Evolutionary conservation across 768 basidiomycete genomes (phyloP), one percentile per base, ranked within the genome.

Genomic region (Dendrothele bispora): DNA sequence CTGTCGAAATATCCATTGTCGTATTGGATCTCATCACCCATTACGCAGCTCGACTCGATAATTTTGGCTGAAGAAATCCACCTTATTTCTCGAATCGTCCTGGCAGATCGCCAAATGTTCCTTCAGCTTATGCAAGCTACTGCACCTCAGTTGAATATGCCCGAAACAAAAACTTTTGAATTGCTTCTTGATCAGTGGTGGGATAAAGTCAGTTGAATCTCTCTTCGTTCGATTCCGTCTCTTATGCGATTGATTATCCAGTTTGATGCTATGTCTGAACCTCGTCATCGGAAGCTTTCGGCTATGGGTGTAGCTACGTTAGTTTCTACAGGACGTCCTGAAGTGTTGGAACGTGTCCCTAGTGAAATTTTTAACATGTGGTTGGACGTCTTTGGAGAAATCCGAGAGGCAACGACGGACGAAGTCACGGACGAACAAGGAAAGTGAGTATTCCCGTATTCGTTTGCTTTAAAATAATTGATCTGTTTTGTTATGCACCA

Each of bases 221-320:
- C 22, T 1, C 17, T n/a, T 26, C 35, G 17, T 5, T 39, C 10
- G 10, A 22, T 7, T 44, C n/a, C 39, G 38, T 24, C 37, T 39
- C 10, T 47, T 43, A 20, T 20, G 34, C 20, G 39, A 30, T 37
- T 50, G 10, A 46, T 42, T 43, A 48, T 39, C 2, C 56, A 95
- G 93, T 91, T 94, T 61, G 93, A 95, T 64, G 88, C 85, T 60
- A 88, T 94, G 83, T 87, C 88, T 14, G 89, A 94, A 61, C 84
- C 90, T 1, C 79, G 85, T 8, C 79, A 87, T 51, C 83, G 93
- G 48, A 95, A 95, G 68, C 72, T 95, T 47, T 70, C 81, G 21
- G 90, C 91, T 10, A 85, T 95, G 73, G 91, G 87, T 2, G 79
- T 90, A 36, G 88, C 89, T 2, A 71, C 78, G 36, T 75, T 95